Evolutionary conservation across 345 rosid species (phyloP).

Genomic region (Boechera stricta): DNA sequence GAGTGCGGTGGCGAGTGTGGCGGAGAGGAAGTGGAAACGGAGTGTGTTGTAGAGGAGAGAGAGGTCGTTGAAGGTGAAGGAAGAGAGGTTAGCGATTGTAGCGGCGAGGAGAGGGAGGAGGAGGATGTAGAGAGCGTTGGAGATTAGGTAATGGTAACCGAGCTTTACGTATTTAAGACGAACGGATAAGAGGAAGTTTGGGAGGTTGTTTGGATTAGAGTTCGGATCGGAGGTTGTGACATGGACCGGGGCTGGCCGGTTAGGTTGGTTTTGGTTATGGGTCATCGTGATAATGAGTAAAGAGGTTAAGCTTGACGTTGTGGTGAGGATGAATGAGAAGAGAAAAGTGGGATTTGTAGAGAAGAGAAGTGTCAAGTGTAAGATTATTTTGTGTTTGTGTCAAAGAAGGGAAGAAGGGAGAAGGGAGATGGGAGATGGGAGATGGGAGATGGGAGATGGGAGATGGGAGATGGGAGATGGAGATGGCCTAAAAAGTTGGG

Average conservation of each 20-base stretch:
- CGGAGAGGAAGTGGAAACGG: slow-evolving; percentile 57
- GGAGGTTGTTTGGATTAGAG: slow-evolving; percentile 55
- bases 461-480: background rate
- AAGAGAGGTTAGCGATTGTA: slow-evolving; percentile 60
- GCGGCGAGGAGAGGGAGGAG: slow-evolving; percentile 56
- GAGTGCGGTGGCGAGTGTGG: slow-evolving; percentile 54
- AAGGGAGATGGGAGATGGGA: background rate
- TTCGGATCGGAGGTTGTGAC: slow-evolving; percentile 43
- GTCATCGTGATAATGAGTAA: slow-evolving; percentile 17
- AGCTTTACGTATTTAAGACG: slow-evolving; percentile 80
- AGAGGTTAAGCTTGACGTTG: background rate
- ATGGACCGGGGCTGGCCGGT: slow-evolving; percentile 43
- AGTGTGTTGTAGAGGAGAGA: slow-evolving; percentile 58
- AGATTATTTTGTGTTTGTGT: background rate
- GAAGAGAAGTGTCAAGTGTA: slow-evolving; percentile 36
- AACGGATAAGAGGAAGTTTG: slow-evolving; percentile 74
- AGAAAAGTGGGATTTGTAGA: slow-evolving; percentile 23
- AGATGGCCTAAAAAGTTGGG: slow-evolving; percentile 39
- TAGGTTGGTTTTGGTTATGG: slow-evolving; percentile 19
- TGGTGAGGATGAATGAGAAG: slow-evolving; percentile 26
- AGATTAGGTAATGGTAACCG: slow-evolving; percentile 78
- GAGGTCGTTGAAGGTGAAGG: slow-evolving; percentile 53
- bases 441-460: background rate
- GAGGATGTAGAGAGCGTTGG: slow-evolving; percentile 75
- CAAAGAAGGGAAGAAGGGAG: too few species aligned